Percentiles rank a stretch among this genome's conserved stretches.
These are phyloP conservation scores for Marasmius tenuissimus DNA, from an alignment of 1,284 basidiomycete genomes.

Conservation along the genomic window DNA sequence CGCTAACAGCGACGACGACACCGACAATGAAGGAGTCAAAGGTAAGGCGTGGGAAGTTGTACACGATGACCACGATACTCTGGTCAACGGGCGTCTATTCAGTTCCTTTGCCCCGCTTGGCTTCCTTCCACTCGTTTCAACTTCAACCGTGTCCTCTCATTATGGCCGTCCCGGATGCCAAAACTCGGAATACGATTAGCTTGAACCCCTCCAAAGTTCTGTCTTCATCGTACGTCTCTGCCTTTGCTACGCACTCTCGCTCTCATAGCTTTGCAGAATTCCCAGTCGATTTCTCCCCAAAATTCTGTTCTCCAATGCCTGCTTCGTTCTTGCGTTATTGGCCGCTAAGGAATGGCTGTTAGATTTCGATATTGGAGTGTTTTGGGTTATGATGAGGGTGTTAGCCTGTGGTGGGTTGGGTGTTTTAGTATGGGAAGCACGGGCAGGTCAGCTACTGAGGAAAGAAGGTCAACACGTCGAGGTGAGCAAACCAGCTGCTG, in stretches of 20 bases:
- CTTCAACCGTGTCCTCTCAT: conserved; percentile 16
- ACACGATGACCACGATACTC: background rate
- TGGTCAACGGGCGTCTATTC: too few relatives aligned
- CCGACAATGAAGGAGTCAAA: background rate
- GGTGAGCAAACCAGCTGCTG: conserved; percentile 35
- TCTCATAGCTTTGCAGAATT: conserved; percentile 32
- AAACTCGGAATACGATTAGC: conserved; percentile 66
- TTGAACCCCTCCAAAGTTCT: conserved; percentile 54
- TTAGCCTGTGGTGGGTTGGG: conserved; percentile 65
- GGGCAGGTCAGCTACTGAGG: conserved; percentile 51
- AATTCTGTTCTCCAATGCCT: conserved; percentile 56
- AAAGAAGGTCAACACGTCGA: conserved; percentile 48
- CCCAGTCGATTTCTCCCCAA: conserved; percentile 51
- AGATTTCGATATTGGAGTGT: conserved; percentile 62
- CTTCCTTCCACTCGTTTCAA: too few relatives aligned
- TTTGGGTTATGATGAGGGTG: conserved; percentile 72
- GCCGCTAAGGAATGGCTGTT: conserved; percentile 66
- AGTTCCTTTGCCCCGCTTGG: too few relatives aligned
- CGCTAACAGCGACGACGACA: background rate
- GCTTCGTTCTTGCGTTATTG: conserved; percentile 63
- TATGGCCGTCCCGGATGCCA: conserved; percentile 69
- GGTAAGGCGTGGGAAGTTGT: background rate
- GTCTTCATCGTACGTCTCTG: conserved; percentile 50
- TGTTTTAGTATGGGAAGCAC: conserved; percentile 55
- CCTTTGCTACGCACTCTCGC: background rate